These are phyloP conservation scores for Debaryomycetaceae sp. DNA, from an alignment of 1,139 yeast species.

Conservation along the genomic window DNA sequence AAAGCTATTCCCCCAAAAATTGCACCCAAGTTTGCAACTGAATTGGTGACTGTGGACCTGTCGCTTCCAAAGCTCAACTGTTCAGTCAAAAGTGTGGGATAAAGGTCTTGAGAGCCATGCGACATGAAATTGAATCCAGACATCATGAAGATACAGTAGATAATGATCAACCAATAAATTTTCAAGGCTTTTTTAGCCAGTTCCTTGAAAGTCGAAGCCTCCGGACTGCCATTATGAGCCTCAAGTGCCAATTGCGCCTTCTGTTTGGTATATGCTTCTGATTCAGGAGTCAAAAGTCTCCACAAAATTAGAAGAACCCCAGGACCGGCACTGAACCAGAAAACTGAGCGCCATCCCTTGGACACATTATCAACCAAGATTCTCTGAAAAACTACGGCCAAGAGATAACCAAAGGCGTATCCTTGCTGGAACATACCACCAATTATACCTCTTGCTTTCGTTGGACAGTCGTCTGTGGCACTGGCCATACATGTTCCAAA, in stretches of 20 bases:
- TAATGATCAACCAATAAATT: conserved; percentile 37
- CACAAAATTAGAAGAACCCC: conserved; percentile 36
- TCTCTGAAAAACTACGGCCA: conserved; percentile 63
- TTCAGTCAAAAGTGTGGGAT: conserved; percentile 32
- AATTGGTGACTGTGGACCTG: conserved; percentile 34
- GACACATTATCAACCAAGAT: conserved; percentile 40
- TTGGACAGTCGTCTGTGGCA: conserved; percentile 67
- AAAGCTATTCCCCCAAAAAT: conserved; percentile 33
- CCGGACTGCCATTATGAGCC: conserved; percentile 11
- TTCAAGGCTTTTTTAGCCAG: conserved; percentile 27
- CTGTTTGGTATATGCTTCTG: conserved; percentile 31
- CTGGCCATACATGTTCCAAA: conserved; percentile 67
- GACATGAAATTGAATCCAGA: conserved; percentile 42
- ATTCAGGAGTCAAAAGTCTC: conserved; percentile 37
- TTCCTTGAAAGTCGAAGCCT: conserved; percentile 11
- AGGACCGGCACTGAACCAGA: conserved; percentile 44
- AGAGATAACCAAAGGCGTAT: conserved; percentile 61
- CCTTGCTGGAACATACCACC: conserved; percentile 73
- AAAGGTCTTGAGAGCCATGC: conserved; percentile 41
- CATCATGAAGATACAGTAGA: conserved; percentile 38
- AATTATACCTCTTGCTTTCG: conserved; percentile 56
- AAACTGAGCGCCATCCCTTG: conserved; percentile 38
- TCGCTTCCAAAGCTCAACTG: conserved; percentile 27
- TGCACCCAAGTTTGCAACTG: conserved; percentile 40
- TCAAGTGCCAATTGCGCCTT: conserved; percentile 17